Base-by-base conservation (phyloP, 805 yeast species). In the Kluyveromyces nonfermentans region DNA sequence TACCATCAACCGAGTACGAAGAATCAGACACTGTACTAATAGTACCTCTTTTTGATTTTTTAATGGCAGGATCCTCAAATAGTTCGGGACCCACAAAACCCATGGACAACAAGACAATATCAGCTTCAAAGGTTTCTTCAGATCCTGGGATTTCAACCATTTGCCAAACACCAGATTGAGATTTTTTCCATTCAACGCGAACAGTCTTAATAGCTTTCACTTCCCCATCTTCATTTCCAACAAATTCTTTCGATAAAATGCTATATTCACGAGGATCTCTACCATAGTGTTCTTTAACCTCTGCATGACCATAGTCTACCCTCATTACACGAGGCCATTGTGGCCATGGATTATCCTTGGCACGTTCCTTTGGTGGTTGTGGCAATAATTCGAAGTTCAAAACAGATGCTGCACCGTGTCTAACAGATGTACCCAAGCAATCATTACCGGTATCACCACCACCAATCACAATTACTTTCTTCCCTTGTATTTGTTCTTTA, bases 371-470 rank as follows among this genome's bases (percentile, higher is more conserved):
- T 32, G 97, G 85, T 50, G 98, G 98, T 56, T 82, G 80, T 46
- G 98, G 98, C 55, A 90, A 73, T 63, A 90, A 74, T 71, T 90
- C 98, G 64, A 90, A 93, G 75, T 90, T 90, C 51, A 81, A 75
- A 46, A 93, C 96, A 8, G 95, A 84, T 63, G 85, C 80, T 50
- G 97, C 97, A 35, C 96, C 97, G 63, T 93, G 97, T 71, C 97
- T 83, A 33, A 93, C 89, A 18, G 96, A 78, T 36, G 98, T 90
- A 68, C 97, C 97, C 59, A 90, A 75, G 77, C 97, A 90, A 74
- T 90, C 98, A 63, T 90, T 90, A 78, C 98, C 98, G 31, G 97
- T 90, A 67, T 90, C 98, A 78, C 98, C 98, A 72, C 98, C 98
- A 59, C 98, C 98, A 72, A 90, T 90, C 44, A 90, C 97, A 58